phyloP scores from a whole-genome alignment of 1,284 basidiomycete genomes.

The Pyrrhoderma noxium region DNA sequence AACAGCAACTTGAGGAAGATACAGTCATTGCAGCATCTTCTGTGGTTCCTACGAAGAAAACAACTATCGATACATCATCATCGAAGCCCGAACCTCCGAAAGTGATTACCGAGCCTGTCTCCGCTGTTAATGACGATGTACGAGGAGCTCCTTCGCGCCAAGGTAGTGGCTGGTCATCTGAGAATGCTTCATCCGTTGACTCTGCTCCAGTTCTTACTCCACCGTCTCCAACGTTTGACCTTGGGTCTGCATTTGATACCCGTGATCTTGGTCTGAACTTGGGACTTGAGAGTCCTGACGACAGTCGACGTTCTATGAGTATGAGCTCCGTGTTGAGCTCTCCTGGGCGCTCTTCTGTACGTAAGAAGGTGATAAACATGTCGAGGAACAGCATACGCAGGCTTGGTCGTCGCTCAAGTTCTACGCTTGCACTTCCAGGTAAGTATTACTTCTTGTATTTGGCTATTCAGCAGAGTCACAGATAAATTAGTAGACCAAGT shows the following conservation, averaged over 20 bases:
- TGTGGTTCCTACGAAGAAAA: background rate
- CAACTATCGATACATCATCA: background rate
- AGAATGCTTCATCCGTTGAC: conserved; percentile 15
- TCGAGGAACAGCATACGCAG: background rate
- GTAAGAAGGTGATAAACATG: conserved; percentile 11
- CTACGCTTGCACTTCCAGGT: conserved; percentile 16
- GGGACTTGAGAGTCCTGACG: background rate
- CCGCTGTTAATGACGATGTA: background rate
- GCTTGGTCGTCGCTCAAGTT: conserved; percentile 10
- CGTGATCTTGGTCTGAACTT: background rate
- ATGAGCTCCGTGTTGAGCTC: conserved; percentile 9
- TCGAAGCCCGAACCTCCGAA: conserved; percentile 5
- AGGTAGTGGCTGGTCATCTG: conserved; percentile 17
- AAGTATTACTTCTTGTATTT: background rate
- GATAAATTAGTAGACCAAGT: too few species aligned
- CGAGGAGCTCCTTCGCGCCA: conserved; percentile 3
- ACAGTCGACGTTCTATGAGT: conserved; percentile 8
- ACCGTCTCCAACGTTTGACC: conserved; percentile 17
- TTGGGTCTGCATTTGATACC: conserved; percentile 4
- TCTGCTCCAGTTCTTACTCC: conserved; percentile 14
- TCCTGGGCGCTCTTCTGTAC: background rate
- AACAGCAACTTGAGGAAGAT: conserved; percentile 11
- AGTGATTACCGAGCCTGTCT: background rate
- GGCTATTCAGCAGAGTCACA: too few species aligned
- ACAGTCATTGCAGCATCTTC: background rate